phyloP scores from a whole-genome alignment of 345 rosid species.

The Bruguiera gymnorhiza region DNA sequence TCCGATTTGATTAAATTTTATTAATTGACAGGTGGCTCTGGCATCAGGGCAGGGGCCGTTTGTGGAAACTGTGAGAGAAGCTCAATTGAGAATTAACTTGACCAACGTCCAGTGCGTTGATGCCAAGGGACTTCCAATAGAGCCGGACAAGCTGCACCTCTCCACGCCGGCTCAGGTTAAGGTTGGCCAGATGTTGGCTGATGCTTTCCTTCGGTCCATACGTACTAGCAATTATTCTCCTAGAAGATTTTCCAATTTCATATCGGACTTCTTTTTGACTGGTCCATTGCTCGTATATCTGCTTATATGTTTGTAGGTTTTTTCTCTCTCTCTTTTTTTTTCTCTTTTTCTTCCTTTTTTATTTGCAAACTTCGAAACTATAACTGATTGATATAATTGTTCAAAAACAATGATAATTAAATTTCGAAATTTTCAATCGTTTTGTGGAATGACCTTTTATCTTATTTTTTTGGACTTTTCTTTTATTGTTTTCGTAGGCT shows the following conservation, averaged over 20 bases:
- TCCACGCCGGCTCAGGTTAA: conserved; percentile 29
- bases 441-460: too few species aligned
- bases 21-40: conserved; percentile 23
- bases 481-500: too few species aligned
- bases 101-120: conserved; percentile 19
- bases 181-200: conserved; percentile 28
- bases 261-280: background rate
- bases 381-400: too few species aligned
- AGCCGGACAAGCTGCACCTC: conserved; percentile 31
- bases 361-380: background rate
- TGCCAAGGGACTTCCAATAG: conserved; percentile 27
- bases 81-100: conserved; percentile 13
- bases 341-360: background rate
- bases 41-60: conserved; percentile 27
- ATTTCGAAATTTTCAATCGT: too few species aligned
- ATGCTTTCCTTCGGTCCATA: conserved; percentile 3
- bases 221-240: background rate
- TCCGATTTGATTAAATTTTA: background rate
- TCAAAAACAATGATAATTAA: too few species aligned
- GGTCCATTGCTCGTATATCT: background rate
- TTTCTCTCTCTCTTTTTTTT: background rate
- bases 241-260: background rate
- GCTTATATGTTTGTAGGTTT: background rate
- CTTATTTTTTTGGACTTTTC: too few species aligned
- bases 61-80: conserved; percentile 19